Evolutionary conservation across 257 asterid species (phyloP).

Genomic region (Solanum neorickii): DNA sequence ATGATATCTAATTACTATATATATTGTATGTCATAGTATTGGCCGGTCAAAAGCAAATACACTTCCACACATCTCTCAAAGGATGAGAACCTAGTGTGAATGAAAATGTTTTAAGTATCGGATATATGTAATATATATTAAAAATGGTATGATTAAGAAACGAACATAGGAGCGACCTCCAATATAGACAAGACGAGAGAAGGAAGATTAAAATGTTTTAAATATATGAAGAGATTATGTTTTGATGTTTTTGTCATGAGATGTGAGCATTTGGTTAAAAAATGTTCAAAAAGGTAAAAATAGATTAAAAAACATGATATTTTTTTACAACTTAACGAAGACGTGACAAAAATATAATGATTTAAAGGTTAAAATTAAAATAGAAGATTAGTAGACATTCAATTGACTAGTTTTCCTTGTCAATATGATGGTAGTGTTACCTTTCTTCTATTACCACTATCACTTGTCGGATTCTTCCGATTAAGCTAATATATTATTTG

Average conservation of each 20-base stretch:
- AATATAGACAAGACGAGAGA: no score
- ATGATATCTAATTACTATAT: neutral
- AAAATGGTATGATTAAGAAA: neutral
- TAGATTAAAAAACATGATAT: no score
- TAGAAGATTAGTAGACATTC: no score
- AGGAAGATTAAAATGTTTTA: no score
- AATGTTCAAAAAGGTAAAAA: no score
- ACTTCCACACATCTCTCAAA: neutral
- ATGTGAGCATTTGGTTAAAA: no score
- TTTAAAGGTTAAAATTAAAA: accelerated
- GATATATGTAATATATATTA: neutral
- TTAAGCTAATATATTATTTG: no score
- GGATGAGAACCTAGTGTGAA: neutral
- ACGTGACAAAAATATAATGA: no score
- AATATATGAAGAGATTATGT: neutral
- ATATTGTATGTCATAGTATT: neutral
- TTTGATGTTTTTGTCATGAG: neutral
- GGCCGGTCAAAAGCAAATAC: neutral
- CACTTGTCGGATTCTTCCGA: neutral
- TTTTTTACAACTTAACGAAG: no score
- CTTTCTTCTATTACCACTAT: neutral
- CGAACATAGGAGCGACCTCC: accelerated
- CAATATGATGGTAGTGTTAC: neutral
- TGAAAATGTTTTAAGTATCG: neutral
- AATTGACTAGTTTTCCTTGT: neutral